phyloP scores from a whole-genome alignment of 257 asterid genomes.

The Ballota nigra region DNA sequence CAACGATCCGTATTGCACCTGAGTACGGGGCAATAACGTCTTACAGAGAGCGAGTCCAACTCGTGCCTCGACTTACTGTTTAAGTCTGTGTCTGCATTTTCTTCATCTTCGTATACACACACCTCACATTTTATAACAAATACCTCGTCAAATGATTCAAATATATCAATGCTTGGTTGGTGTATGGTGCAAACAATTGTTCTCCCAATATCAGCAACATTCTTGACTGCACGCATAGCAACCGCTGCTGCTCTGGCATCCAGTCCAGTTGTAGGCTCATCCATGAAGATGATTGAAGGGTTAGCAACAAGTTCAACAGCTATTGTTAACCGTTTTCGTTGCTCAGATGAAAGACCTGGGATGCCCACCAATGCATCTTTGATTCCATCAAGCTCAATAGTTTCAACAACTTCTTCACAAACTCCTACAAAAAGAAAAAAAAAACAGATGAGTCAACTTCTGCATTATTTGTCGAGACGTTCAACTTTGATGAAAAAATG shows the following conservation, averaged over 20 bases:
- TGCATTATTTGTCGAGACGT: no score
- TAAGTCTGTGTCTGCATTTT: no score
- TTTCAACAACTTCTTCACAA: slow-evolving; percentile 49
- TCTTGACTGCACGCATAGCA: slow-evolving; percentile 48
- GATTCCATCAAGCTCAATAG: slow-evolving; percentile 53
- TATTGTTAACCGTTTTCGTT: slow-evolving; percentile 48
- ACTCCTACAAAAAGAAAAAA: slow-evolving; percentile 29
- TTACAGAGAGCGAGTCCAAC: no score
- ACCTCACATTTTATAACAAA: no score
- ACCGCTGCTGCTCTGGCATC: slow-evolving; percentile 54
- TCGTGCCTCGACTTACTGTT: no score
- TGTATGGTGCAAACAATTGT: slow-evolving; percentile 53
- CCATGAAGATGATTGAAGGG: slow-evolving; percentile 54
- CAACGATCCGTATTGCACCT: no score
- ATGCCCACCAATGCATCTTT: slow-evolving; percentile 43
- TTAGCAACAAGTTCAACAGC: slow-evolving; percentile 53
- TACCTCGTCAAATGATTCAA: no score
- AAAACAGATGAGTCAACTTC: no score
- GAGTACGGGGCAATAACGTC: no score
- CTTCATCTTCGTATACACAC: no score
- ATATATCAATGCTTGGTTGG: slow-evolving; percentile 50
- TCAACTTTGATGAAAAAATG: no score
- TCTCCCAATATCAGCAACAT: slow-evolving; percentile 46
- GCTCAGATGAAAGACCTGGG: slow-evolving; percentile 51
- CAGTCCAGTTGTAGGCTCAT: slow-evolving; percentile 49